Conservation (phyloP, 2,329 filamentous ascomycete genomes). For the Pseudocercospora crystallina region DNA sequence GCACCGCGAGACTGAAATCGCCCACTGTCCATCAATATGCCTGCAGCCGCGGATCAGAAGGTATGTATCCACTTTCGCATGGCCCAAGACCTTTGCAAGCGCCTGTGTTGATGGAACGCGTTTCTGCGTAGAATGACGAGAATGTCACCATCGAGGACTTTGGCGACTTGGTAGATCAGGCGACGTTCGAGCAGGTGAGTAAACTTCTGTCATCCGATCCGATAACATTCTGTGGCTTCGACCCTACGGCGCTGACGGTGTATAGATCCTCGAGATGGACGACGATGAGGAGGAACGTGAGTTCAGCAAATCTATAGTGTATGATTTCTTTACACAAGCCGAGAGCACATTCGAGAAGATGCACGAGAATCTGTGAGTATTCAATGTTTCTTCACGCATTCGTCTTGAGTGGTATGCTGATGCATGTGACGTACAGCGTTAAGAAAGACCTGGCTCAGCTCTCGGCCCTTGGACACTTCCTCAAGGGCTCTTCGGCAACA, state of each 20-base stretch:
- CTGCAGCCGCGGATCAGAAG: conserved; percentile 26
- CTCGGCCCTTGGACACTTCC: conserved; percentile 85
- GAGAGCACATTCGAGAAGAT: conserved; percentile 82
- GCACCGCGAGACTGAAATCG: background rate
- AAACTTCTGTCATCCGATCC: background rate
- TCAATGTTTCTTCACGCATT: background rate
- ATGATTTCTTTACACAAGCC: conserved; percentile 90
- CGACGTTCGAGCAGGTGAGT: conserved; percentile 73
- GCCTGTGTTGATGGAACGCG: conserved; percentile 28
- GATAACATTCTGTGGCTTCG: background rate
- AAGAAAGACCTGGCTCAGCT: conserved; percentile 69
- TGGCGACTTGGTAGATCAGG: conserved; percentile 72
- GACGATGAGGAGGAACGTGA: conserved; percentile 81
- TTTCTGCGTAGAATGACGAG: conserved; percentile 44
- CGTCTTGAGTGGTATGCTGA: too few species aligned
- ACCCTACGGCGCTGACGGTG: background rate
- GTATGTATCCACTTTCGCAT: conserved; percentile 11
- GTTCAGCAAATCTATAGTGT: conserved; percentile 85
- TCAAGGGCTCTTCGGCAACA: conserved; percentile 95
- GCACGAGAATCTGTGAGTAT: conserved; percentile 74
- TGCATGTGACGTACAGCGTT: conserved; percentile 50
- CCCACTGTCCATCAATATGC: conserved; percentile 17
- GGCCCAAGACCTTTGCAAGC: conserved; percentile 2
- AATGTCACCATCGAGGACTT: conserved; percentile 56
- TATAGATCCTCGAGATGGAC: conserved; percentile 89